Base-by-base conservation (phyloP, 139 green algal genomes). In the Auxenochlorella pyrenoidosa region DNA sequence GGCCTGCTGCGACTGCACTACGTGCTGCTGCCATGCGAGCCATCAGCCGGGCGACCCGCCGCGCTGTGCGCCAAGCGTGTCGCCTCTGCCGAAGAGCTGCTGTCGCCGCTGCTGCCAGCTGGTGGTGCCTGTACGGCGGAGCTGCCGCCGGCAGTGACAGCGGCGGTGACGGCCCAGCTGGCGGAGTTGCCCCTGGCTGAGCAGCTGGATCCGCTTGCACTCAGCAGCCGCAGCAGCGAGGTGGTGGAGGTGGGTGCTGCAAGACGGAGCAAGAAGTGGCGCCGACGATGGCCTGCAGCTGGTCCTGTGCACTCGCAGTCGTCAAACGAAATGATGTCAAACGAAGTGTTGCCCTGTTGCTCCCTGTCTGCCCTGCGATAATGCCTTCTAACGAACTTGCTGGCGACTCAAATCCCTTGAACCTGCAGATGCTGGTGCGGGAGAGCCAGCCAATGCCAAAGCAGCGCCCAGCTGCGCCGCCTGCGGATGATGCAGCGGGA, bases 1-100 rank as follows among this genome's bases (percentile, higher is more conserved):
- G 82, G 82, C n/a, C 82, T 87, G 30, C 77, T 87, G 41, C 66
- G 68, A 44, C 82, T 80, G 32, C 82, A 87, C 68, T 87, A 80
- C 82, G 44, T 87, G 32, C 68, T 87, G 38, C 68, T 87, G 44
- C 82, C 82, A 0, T 80, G 68, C n/a, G 40, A 66, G 66, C 18
- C n/a, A 16, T 5, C 40, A 28, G 30, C 10, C 4, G 82, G 44
- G 5, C 44, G 38, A n/a, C 66, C 82, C 21, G 24, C 66, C 16
- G n/a, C 68, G 44, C 82, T 87, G 43, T 66, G 43, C 34, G 82
- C 82, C n/a, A 79, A 71, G 68, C 66, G 82, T 1, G 44, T 87
- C 5, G 82, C 82, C 3, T 80, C 43, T 22, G 68, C 68, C 5
- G 82, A 87, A 44, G 82, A 87, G 82, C 68, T 87, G 43, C n/a